Base-by-base conservation (phyloP, 345 rosid species). In the Moringa oleifera region DNA sequence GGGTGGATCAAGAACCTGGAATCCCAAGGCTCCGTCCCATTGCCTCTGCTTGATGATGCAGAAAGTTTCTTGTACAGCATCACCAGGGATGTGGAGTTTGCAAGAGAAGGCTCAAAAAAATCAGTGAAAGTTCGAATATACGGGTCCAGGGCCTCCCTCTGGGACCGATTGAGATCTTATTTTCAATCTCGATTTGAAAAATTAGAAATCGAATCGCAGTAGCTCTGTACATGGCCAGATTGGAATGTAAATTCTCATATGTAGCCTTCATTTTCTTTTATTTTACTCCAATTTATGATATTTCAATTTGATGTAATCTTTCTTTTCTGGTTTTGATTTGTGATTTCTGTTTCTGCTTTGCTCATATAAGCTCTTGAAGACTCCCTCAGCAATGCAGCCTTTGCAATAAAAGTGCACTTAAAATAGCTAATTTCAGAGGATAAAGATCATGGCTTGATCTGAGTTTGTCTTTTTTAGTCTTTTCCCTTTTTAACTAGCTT, bases 1-100 rank as follows among this genome's bases (percentile, higher is more conserved):
- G 98, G 98, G 31, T 93, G 96, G 97, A 86, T 93, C 41, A 79
- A 74, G 52, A 86, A 73, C 84, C 64, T 84, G 47, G 98, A 93
- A 56, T 82, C 97, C 20, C 63, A 59, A 54, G 94, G 94, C 17
- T 73, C 75, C 7, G 73, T 75, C 41, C 58, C 74, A 0, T 75
- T 93, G 18, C 96, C 97, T 21, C 71, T 93, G 57, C 75, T 83
- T 21, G 89, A 88, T 0, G 81, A 71, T 22, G 41, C 45, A 13
- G 83, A 71, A 70, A 71, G 68, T 66, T 66, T 68, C n/a, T 61
- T 73, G 64, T 12, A 20, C 17, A 73, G 76, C 67, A 57, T 79
- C 23, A 70, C 65, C 36, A 71, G 69, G 74, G 85, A 81, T 51
- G 36, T 93, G 31, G 97, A 88, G 76, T 93, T 90, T 62, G 72